These are phyloP conservation scores for Margaritispora aquatica DNA, from an alignment of 495 filamentous ascomycete genomes.

Conservation along the genomic window DNA sequence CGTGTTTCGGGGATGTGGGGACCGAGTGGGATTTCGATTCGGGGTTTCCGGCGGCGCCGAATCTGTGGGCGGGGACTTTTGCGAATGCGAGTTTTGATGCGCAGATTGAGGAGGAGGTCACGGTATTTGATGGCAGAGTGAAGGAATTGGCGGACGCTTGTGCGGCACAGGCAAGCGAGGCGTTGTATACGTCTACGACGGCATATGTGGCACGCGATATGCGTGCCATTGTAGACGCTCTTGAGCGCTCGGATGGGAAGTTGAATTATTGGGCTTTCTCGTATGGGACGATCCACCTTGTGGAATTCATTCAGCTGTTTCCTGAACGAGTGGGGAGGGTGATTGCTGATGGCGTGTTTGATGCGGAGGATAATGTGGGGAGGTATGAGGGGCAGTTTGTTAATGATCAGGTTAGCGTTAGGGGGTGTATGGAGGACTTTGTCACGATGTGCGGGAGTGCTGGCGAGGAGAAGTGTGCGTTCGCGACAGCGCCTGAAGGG, in stretches of 20 bases:
- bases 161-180: not conserved
- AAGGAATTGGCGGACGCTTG: not conserved
- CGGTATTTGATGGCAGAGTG: not conserved
- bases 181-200: conserved; percentile 3
- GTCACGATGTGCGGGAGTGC: not conserved
- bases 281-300: conserved; percentile 58
- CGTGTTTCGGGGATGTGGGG: conserved; percentile 34
- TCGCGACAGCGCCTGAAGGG: not conserved
- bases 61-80: not conserved
- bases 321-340: conserved; percentile 34
- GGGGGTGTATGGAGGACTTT: not conserved
- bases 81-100: conserved; percentile 2
- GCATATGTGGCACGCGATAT: conserved; percentile 35
- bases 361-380: conserved; percentile 15
- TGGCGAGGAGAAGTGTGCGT: not conserved
- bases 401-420: not conserved
- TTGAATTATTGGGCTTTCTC: conserved; percentile 57
- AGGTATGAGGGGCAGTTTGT: not conserved
- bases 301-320: conserved; percentile 42
- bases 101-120: not conserved
- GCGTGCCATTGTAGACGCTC: conserved; percentile 38
- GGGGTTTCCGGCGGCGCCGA: not conserved
- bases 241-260: conserved; percentile 27
- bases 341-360: conserved; percentile 41
- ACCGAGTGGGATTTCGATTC: not conserved